Base-by-base conservation (phyloP, 139 green algal species). In the Chlamydomonas sphaeroides region DNA sequence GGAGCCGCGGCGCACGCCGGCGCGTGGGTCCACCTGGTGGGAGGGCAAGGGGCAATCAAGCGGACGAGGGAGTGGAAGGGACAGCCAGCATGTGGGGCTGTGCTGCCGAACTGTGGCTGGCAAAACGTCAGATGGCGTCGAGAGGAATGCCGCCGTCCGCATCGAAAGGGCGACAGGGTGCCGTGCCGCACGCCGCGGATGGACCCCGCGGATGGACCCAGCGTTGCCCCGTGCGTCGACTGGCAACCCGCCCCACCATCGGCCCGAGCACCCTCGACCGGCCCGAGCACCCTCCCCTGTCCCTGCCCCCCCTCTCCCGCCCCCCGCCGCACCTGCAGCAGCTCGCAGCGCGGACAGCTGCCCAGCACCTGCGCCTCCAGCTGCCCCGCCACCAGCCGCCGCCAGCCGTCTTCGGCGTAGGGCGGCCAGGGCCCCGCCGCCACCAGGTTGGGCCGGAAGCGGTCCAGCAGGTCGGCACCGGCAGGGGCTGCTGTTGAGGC, bases 381-480 rank as follows among this genome's bases (percentile, higher is more conserved):
- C 21, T 61, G 32, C 7, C 79, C 83, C 17, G 85, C 75, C 65
- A 53, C 18, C 33, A 95, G 57, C 23, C 11, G 15, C 1, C 6
- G 0, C 94, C 93, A 97, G 11, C 25, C 25, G 61, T 97, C 93
- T 71, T 96, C 93, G 5, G 39, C 83, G 68, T 93, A 97, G 0
- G 93, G 56, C 30, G 45, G 26, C 33, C 92, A 72, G 1, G 45
- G 45, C 45, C 78, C 85, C 8, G 45, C 6, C 5, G 96, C 84
- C n/a, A 97, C 87, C 10, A 97, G 59, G 79, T 97, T 97, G 39
- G 94, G 93, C 53, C 94, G 86, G 72, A 95, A 94, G 10, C 89
- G 83, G 11, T 66, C 20, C 39, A 83, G 18, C 11, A 83, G 57
- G 5, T 82, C 87, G 39, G 77, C 72, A 25, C 33, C 15, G 18